Evolutionary conservation across 768 basidiomycete species (phyloP), one percentile per base, ranked within the genome.

Genomic region (Leccinum barrowsii): DNA sequence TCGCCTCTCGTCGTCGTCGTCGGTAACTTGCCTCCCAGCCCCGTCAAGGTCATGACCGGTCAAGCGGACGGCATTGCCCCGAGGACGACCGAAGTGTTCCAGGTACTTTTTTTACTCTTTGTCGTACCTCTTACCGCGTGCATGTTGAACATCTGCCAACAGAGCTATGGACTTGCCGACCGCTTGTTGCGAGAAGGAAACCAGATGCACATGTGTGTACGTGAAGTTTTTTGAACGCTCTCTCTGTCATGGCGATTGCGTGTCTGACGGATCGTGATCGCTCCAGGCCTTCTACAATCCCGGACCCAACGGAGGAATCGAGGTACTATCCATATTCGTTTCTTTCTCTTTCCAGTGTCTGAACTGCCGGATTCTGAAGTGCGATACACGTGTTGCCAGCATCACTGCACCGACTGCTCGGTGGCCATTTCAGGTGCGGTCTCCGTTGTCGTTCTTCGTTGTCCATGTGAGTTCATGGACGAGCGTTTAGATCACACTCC

Each of bases 101-200:
- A 84, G 75, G 80, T 76, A 59, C 17, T 8, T 19, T 5, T 12
- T 24, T 5, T 17, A 21, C 10, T 8, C 15, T 17, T 6, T 21
- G 21, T 21, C 10, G 1, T 15, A 4, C 12, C 35, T 11, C 32
- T 52, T 5, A n/a, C 17, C 22, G n/a, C 7, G 4, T 34, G 8
- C 8, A 5, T 30, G 8, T 57, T 2, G 7, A 55, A 40, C 34
- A 7, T 17, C 3, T 26, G 8, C 12, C 53, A 44, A 40, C 17
- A 91, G 89, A 92, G 89, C 60, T 91, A 92, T 72, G 90, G 89
- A 6, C 78, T 92, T 6, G 86, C 82, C 0, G 85, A 89, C 17
- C 78, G 81, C 3, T 65, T 92, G 21, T 59, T 90, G 24, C 77
- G 72, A 42, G 82, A 89, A 64, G 88, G 83, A 5, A 84, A 83